These are phyloP conservation scores for Bremia lactucae DNA, from an alignment of 352 stramenopile species.

Conservation along the genomic window DNA sequence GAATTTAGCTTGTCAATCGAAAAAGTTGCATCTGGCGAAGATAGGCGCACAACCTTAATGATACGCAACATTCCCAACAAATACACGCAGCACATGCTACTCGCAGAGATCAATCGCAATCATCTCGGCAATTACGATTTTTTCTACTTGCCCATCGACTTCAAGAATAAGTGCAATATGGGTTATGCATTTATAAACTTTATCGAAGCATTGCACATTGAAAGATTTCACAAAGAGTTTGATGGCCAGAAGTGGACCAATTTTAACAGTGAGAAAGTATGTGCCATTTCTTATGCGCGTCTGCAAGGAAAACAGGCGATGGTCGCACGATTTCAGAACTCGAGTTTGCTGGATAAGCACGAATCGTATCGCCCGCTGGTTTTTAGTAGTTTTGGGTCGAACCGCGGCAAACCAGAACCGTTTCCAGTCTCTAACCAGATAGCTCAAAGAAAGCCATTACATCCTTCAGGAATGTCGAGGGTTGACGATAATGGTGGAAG, in stretches of 20 bases:
- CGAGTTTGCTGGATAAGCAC: conserved; percentile 89
- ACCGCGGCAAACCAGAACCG: conserved; percentile 53
- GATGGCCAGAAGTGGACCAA: conserved; percentile 91
- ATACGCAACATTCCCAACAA: conserved; percentile 99
- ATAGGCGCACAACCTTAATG: conserved; percentile 98
- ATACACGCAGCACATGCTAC: conserved; percentile 98
- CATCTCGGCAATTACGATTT: conserved; percentile 94
- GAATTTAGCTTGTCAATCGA: conserved; percentile 76
- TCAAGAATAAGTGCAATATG: conserved; percentile 99
- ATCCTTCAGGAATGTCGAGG: conserved; percentile 17
- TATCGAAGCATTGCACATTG: conserved; percentile 77
- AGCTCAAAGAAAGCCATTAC: conserved; percentile 31
- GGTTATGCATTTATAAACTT: conserved; percentile 99
- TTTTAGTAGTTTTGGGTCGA: conserved; percentile 70
- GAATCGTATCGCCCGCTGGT: conserved; percentile 88
- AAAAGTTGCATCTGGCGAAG: conserved; percentile 69
- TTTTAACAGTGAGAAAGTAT: conserved; percentile 99
- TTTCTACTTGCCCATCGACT: conserved; percentile 99
- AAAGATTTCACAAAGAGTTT: conserved; percentile 78
- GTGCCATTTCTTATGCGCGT: conserved; percentile 95
- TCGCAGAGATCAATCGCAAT: conserved; percentile 93
- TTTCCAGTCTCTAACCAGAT: conserved; percentile 57
- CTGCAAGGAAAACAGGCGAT: conserved; percentile 97
- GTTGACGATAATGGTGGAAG: conserved; percentile 21
- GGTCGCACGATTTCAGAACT: conserved; percentile 98